Conservation (phyloP, 1,284 basidiomycete genomes). For the Sphagnurus paluster region DNA sequence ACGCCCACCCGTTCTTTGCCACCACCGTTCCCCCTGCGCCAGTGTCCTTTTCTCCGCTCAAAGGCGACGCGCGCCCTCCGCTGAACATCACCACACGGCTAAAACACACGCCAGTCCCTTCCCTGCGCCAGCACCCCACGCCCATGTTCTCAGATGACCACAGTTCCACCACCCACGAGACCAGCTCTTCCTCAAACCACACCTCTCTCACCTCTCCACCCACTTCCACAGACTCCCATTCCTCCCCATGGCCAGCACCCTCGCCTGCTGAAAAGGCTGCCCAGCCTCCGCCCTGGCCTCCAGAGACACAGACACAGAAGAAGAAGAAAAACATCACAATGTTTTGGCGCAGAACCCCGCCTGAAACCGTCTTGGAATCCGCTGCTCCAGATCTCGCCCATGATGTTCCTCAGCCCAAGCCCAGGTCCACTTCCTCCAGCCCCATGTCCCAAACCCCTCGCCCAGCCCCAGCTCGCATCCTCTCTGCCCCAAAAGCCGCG, state of each 20-base stretch:
- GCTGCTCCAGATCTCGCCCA: constrained; percentile 10
- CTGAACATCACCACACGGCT: background rate
- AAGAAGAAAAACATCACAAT: constrained; percentile 19
- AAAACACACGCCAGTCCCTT: constrained; percentile 21
- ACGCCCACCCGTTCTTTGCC: constrained; percentile 43
- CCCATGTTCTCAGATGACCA: constrained; percentile 26
- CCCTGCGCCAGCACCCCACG: constrained; percentile 32
- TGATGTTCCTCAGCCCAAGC: constrained; percentile 15
- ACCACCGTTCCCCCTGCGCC: constrained; percentile 26
- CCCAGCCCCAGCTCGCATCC: constrained; percentile 5
- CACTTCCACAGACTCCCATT: constrained; percentile 18
- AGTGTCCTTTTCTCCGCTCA: constrained; percentile 28
- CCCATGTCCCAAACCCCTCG: constrained; percentile 3
- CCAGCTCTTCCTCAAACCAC: constrained; percentile 15
- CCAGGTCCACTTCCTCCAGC: constrained; percentile 7
- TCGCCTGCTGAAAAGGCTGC: constrained; percentile 2
- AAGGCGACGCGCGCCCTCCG: constrained; percentile 19
- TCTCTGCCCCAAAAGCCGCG: background rate
- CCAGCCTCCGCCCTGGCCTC: constrained; percentile 12
- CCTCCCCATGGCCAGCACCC: constrained; percentile 6
- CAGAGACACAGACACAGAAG: constrained; percentile 18
- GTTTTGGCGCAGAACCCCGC: constrained; percentile 20
- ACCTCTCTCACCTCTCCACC: constrained; percentile 13
- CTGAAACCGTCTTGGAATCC: constrained; percentile 13
- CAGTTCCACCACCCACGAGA: constrained; percentile 15